Evolutionary conservation across 176 grass and related monocot genomes (phyloP).

Genomic region (bread wheat (Triticum aestivum)): DNA sequence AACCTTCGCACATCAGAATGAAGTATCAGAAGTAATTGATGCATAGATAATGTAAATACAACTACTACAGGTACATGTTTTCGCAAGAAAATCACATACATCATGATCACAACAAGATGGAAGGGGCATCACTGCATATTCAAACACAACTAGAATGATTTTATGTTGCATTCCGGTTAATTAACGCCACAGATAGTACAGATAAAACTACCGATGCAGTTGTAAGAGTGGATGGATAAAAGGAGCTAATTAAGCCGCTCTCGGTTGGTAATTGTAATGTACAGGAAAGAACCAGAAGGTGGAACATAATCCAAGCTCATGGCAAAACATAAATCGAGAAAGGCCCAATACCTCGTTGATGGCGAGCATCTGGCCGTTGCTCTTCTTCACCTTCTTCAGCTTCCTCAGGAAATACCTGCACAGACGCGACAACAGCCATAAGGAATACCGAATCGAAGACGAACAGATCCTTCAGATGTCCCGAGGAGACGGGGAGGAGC

Average conservation of each 20-base stretch:
- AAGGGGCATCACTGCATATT: background rate
- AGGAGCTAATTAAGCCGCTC: too few relatives aligned
- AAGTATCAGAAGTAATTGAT: background rate
- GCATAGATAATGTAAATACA: background rate
- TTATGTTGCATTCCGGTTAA: background rate
- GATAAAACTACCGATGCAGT: too few relatives aligned
- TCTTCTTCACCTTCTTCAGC: conserved; percentile 93
- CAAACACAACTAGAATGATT: background rate
- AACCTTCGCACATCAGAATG: background rate
- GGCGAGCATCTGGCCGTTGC: conserved; percentile 78
- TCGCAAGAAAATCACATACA: background rate
- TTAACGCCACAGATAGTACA: background rate
- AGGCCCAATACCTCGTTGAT: conserved; percentile 59
- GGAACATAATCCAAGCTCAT: background rate
- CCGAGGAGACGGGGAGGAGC: background rate
- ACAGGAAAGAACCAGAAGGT: background rate
- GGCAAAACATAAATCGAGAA: background rate
- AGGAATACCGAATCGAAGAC: background rate
- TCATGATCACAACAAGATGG: background rate
- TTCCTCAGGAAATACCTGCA: conserved; percentile 82
- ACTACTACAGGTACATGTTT: background rate
- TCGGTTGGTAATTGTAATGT: background rate
- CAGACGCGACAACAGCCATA: background rate
- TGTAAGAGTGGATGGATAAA: too few relatives aligned
- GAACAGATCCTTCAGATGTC: background rate